Conservation (phyloP, 2,329 filamentous ascomycete genomes). For the Acrocalymma vagum region DNA sequence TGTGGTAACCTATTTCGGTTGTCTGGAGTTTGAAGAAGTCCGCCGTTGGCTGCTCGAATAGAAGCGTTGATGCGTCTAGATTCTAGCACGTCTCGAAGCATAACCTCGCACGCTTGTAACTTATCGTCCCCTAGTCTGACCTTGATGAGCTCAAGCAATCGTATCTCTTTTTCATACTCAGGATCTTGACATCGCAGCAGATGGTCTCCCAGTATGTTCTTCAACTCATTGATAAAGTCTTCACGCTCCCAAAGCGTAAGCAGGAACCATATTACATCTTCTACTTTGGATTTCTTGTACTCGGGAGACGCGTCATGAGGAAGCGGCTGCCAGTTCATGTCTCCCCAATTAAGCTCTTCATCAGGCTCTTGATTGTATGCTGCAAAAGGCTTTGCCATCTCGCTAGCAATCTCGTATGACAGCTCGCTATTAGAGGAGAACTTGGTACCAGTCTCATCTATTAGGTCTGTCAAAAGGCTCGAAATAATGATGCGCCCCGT, state of each 20-base stretch:
- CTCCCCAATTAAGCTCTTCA: slow-evolving; percentile 84
- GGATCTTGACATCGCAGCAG: slow-evolving; percentile 69
- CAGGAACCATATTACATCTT: slow-evolving; percentile 91
- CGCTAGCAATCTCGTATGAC: slow-evolving; percentile 70
- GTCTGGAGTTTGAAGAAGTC: slow-evolving; percentile 27
- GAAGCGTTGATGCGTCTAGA: slow-evolving; percentile 76
- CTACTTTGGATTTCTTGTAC: slow-evolving; percentile 86
- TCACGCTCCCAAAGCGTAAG: slow-evolving; percentile 88
- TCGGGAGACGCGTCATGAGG: slow-evolving; percentile 90
- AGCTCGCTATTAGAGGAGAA: slow-evolving; percentile 70
- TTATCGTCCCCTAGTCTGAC: slow-evolving; percentile 85
- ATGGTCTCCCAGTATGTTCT: slow-evolving; percentile 85
- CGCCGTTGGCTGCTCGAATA: slow-evolving; percentile 31
- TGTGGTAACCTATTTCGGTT: slow-evolving; percentile 19
- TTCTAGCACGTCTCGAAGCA: slow-evolving; percentile 92
- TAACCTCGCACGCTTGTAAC: slow-evolving; percentile 94
- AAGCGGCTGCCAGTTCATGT: slow-evolving; percentile 92
- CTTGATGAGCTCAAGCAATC: slow-evolving; percentile 87
- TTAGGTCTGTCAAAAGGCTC: slow-evolving; percentile 72
- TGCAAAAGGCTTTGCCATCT: slow-evolving; percentile 69
- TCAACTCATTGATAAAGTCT: slow-evolving; percentile 95
- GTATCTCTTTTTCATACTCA: slow-evolving; percentile 78
- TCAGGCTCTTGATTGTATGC: slow-evolving; percentile 60
- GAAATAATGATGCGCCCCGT: slow-evolving; percentile 80
- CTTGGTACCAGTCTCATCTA: slow-evolving; percentile 53